A percentile compares a stretch with the other conserved stretches of the same genome.
Conservation (phyloP, 176 grass and related monocot genomes). For the Otatea glauca region DNA sequence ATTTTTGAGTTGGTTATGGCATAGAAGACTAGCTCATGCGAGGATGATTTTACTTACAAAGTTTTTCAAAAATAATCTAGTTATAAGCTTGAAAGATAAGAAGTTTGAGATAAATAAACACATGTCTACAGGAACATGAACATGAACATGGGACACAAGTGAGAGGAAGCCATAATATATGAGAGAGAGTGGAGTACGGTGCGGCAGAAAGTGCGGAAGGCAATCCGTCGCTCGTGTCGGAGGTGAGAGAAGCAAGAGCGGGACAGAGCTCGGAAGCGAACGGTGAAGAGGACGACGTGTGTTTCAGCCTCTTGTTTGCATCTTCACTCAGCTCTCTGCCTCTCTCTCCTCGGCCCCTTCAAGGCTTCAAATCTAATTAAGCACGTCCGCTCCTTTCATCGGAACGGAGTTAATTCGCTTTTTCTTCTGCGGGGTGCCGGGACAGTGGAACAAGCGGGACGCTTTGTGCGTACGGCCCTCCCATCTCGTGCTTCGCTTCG, state of each 20-base stretch:
- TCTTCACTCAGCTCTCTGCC: no score
- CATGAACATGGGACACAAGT: not conserved
- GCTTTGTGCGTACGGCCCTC: not conserved
- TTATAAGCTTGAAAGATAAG: no score
- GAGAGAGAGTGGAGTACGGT: not conserved
- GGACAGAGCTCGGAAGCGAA: constrained; percentile 1
- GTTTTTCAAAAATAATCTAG: no score
- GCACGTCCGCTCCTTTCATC: not conserved
- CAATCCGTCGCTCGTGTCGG: constrained; percentile 39
- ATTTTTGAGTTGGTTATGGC: no score
- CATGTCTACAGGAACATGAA: constrained; percentile 2
- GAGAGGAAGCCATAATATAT: not conserved
- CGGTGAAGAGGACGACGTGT: not conserved
- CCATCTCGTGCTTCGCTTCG: constrained; percentile 12
- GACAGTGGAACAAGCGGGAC: not conserved
- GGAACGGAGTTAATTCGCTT: not conserved
- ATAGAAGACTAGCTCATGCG: no score
- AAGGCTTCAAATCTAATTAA: no score
- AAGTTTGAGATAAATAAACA: no score
- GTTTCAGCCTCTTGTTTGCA: not conserved
- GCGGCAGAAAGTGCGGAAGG: constrained; percentile 62
- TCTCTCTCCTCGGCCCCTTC: no score
- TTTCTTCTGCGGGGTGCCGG: not conserved
- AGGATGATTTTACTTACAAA: no score
- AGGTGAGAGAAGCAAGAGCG: not conserved